A percentile compares a stretch with the other conserved stretches of the same genome.
phyloP scores from a whole-genome alignment of 2,329 filamentous ascomycete species.

The Mycosphaerelloides madeirae region DNA sequence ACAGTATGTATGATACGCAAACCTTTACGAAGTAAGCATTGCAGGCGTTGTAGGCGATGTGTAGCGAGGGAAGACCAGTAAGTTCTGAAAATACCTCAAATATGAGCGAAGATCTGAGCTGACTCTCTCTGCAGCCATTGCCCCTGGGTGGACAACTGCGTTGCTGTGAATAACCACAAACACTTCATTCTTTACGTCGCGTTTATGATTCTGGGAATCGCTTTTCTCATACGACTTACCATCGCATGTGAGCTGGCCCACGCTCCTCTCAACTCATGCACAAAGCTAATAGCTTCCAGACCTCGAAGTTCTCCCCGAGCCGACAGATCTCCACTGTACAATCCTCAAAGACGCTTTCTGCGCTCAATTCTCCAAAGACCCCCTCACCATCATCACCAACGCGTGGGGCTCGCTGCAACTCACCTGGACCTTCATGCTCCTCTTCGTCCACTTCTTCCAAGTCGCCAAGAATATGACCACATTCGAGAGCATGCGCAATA shows the following conservation, averaged over 20 bases:
- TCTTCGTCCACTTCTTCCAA: conserved; percentile 89
- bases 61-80: conserved; percentile 96
- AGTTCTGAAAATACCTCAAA: conserved; percentile 36
- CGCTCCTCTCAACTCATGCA: conserved; percentile 29
- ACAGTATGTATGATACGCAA: conserved; percentile 90
- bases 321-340: conserved; percentile 57
- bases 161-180: conserved; percentile 91
- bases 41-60: conserved; percentile 82
- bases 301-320: conserved; percentile 44
- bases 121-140: conserved; percentile 64
- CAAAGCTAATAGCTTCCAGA: conserved; percentile 29
- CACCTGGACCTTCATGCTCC: conserved; percentile 94
- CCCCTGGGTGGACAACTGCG: conserved; percentile 95
- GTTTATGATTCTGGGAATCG: conserved; percentile 68
- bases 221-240: conserved; percentile 65
- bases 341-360: conserved; percentile 73
- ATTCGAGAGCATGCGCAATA: conserved; percentile 89
- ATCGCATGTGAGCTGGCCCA: conserved; percentile 58
- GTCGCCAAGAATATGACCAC: conserved; percentile 91
- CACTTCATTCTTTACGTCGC: conserved; percentile 92
- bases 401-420: conserved; percentile 81
- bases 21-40: conserved; percentile 92
- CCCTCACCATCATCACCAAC: conserved; percentile 74
- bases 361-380: conserved; percentile 69
- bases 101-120: neutral